phyloP scores from a whole-genome alignment of 140 eudicot genomes.

The Ambrosia hybrid region DNA sequence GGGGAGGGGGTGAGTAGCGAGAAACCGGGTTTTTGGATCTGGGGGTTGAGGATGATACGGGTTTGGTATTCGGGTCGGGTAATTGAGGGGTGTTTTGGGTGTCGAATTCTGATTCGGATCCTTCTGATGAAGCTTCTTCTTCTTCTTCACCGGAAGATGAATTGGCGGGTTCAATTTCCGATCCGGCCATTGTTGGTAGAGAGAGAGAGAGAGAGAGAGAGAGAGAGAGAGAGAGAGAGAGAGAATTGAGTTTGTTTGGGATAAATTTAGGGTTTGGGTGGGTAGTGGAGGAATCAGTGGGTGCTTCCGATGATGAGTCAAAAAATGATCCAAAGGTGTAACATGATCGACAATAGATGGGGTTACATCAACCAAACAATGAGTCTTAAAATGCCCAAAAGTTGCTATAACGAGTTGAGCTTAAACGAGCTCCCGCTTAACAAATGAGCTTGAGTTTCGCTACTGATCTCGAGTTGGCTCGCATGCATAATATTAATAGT shows the following conservation, averaged over 20 bases:
- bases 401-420: too few relatives aligned
- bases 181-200: conserved; percentile 37
- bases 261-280: too few relatives aligned
- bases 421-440: too few relatives aligned
- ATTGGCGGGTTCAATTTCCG: conserved; percentile 27
- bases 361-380: neutral
- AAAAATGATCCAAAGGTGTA: neutral
- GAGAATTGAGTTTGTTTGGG: neutral
- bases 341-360: neutral
- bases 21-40: conserved; percentile 43
- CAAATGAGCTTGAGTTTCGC: too few relatives aligned
- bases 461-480: too few relatives aligned
- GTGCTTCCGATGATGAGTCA: neutral
- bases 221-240: neutral
- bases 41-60: conserved; percentile 21
- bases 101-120: conserved; percentile 29
- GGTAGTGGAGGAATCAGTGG: conserved; percentile 6
- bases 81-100: conserved; percentile 20
- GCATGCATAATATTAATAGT: too few relatives aligned
- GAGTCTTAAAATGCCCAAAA: too few relatives aligned
- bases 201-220: neutral
- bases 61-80: conserved; percentile 22
- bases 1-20: neutral
- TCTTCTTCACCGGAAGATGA: conserved; percentile 32
- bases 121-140: conserved; percentile 25